Evolutionary conservation across 768 basidiomycete species (phyloP).

Genomic region (Basidioascus undulatus): DNA sequence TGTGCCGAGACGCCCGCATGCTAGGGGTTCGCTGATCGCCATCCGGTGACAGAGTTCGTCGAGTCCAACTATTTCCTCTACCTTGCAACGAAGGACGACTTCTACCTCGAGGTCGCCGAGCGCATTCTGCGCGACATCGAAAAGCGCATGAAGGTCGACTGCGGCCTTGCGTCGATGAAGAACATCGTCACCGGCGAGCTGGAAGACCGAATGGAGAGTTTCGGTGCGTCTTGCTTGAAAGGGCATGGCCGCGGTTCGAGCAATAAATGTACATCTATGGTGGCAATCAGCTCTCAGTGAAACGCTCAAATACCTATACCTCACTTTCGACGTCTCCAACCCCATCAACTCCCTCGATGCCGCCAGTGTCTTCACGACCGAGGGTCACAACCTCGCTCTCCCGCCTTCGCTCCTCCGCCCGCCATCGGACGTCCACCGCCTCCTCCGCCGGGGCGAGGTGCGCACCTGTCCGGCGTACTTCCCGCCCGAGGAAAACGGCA

Average conservation of each 20-base stretch:
- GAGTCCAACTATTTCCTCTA: slow-evolving; percentile 40
- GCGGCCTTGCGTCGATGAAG: slow-evolving; percentile 35
- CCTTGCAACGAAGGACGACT: slow-evolving; percentile 74
- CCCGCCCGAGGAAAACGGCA: slow-evolving; percentile 15
- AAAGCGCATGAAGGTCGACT: slow-evolving; percentile 50
- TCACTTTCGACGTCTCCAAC: slow-evolving; percentile 40
- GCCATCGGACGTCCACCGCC: neutral
- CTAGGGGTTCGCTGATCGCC: no score
- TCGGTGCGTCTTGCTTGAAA: slow-evolving; percentile 27
- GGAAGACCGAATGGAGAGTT: slow-evolving; percentile 93
- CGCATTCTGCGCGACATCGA: slow-evolving; percentile 52
- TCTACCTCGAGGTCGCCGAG: slow-evolving; percentile 79
- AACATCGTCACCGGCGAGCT: slow-evolving; percentile 29
- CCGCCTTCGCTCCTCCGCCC: slow-evolving; percentile 10
- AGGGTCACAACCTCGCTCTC: slow-evolving; percentile 67
- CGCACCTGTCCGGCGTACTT: slow-evolving; percentile 42
- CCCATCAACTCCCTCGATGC: slow-evolving; percentile 48
- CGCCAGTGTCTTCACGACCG: slow-evolving; percentile 80
- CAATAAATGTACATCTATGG: neutral
- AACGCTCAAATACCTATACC: slow-evolving; percentile 52
- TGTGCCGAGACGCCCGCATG: no score
- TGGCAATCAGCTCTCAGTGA: slow-evolving; percentile 6
- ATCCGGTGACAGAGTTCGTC: slow-evolving; percentile 55
- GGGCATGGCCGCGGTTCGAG: neutral
- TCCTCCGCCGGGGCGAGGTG: neutral